Evolutionary conservation across 2,329 filamentous ascomycete genomes (phyloP), one percentile per base, ranked within the genome.

Genomic region (Fonsecaea monophora): DNA sequence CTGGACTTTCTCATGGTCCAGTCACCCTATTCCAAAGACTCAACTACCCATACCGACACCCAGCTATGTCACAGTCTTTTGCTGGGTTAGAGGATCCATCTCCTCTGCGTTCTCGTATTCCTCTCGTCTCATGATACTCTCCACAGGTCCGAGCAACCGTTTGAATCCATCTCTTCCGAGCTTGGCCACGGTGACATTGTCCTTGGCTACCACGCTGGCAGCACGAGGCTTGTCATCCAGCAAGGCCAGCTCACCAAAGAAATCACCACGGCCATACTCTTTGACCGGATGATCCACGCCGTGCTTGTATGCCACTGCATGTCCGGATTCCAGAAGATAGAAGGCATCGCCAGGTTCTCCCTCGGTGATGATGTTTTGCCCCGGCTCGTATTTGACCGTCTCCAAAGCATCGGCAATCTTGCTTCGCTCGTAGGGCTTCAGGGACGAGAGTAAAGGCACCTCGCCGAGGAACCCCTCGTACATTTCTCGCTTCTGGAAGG

Each of bases 341-440:
- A 99, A 98, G 1, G 92, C 90, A 75, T 96, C 89, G 63, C 95
- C 95, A 0, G 90, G 91, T 77, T 98, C 95, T 60, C 95, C 95
- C 79, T 98, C 92, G 66, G 84, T 85, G 80, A 99, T 98, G 77
- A 99, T 96, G 60, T 86, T 86, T n/a, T 89, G 87, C 25, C 92
- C 92, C 7, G 89, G 82, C 0, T 90, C 85, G 77, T 90, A 96
- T 75, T 96, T 97, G 77, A 90, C 88, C 9, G 94, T 95, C 78
- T 98, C 94, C 64, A 99, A 84, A 1, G 95, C 94, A 80, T 98
- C 95, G 68, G 95, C 94, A 77, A 99, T 97, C 84, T 99, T 99
- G 75, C 92, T 92, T 66, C 95, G 90, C 81, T 99, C 95, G 78
- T 98, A 98, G 0, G 91, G 86, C 53, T 94, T 96, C 64, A 99